phyloP scores from a whole-genome alignment of 306 rosid genomes.

The Inga laurina region DNA sequence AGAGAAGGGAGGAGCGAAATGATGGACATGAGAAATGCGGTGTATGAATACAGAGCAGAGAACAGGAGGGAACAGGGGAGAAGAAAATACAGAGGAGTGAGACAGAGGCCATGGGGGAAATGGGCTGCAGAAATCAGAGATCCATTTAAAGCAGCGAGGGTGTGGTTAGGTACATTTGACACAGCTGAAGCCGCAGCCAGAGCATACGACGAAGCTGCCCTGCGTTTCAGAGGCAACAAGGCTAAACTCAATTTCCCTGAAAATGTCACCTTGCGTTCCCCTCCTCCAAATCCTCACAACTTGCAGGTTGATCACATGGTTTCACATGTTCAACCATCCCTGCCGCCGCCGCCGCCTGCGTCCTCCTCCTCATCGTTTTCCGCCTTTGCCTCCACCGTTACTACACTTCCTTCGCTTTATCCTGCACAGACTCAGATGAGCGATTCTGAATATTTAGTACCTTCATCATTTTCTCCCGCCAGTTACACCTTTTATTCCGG shows the following conservation, averaged over 20 bases:
- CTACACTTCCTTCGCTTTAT: slow-evolving; percentile 20
- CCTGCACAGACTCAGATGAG: background rate
- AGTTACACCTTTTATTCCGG: slow-evolving; percentile 28
- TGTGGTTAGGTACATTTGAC: slow-evolving; percentile 67
- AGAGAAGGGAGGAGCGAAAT: slow-evolving; percentile 23
- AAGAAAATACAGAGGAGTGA: slow-evolving; percentile 73
- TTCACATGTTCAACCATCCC: slow-evolving; percentile 39
- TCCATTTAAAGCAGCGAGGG: slow-evolving; percentile 60
- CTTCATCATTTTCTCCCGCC: slow-evolving; percentile 27
- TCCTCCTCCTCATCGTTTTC: slow-evolving; percentile 11
- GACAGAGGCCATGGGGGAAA: slow-evolving; percentile 79
- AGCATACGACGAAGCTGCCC: slow-evolving; percentile 67
- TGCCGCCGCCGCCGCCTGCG: slow-evolving; percentile 5
- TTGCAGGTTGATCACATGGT: slow-evolving; percentile 35
- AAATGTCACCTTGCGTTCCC: slow-evolving; percentile 46
- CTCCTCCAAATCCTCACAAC: slow-evolving; percentile 15
- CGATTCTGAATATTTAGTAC: background rate
- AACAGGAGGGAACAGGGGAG: slow-evolving; percentile 11
- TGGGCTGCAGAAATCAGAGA: slow-evolving; percentile 80
- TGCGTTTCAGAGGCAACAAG: slow-evolving; percentile 63
- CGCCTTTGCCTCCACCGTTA: slow-evolving; percentile 18
- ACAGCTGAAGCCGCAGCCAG: slow-evolving; percentile 60
- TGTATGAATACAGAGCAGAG: slow-evolving; percentile 45
- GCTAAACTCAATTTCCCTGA: slow-evolving; percentile 77
- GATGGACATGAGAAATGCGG: background rate